Percentiles rank a stretch among this genome's conserved stretches.
Evolutionary conservation across 2,329 filamentous ascomycete genomes (phyloP).

Genomic region (Arachnomyces sp.): DNA sequence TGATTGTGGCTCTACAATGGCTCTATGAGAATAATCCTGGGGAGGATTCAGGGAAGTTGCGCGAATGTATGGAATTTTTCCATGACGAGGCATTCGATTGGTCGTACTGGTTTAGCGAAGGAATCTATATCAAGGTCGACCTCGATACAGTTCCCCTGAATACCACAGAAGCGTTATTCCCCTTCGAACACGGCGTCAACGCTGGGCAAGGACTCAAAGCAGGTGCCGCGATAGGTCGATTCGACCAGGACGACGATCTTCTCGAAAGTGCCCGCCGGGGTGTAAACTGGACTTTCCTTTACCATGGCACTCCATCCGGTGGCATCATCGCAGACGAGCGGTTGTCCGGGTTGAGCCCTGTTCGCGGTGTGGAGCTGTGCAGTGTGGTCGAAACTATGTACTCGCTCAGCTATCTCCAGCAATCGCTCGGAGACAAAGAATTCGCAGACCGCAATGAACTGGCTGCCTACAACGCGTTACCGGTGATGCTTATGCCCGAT

Average conservation of each 20-base stretch:
- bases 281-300: slow-evolving; percentile 41
- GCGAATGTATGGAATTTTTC: slow-evolving; percentile 39
- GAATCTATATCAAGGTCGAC: slow-evolving; percentile 30
- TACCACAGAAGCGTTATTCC: slow-evolving; percentile 26
- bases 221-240: slow-evolving; percentile 38
- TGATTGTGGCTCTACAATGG: slow-evolving; percentile 43
- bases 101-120: slow-evolving; percentile 34
- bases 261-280: slow-evolving; percentile 34
- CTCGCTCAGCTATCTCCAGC: slow-evolving; percentile 46
- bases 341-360: slow-evolving; percentile 38
- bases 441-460: slow-evolving; percentile 48
- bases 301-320: slow-evolving; percentile 43
- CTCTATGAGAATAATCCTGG: slow-evolving; percentile 39
- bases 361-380: slow-evolving; percentile 43
- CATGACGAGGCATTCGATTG: slow-evolving; percentile 34
- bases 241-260: slow-evolving; percentile 38
- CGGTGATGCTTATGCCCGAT: slow-evolving; percentile 44
- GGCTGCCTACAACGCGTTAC: slow-evolving; percentile 50
- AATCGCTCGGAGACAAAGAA: slow-evolving; percentile 37
- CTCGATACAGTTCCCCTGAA: slow-evolving; percentile 25
- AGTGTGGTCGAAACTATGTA: slow-evolving; percentile 47
- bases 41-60: slow-evolving; percentile 27
- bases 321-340: slow-evolving; percentile 46
- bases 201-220: slow-evolving; percentile 42
- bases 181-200: slow-evolving; percentile 43